These are phyloP conservation scores for Pythium monospermum DNA, from an alignment of 352 stramenopile species.

Conservation along the genomic window DNA sequence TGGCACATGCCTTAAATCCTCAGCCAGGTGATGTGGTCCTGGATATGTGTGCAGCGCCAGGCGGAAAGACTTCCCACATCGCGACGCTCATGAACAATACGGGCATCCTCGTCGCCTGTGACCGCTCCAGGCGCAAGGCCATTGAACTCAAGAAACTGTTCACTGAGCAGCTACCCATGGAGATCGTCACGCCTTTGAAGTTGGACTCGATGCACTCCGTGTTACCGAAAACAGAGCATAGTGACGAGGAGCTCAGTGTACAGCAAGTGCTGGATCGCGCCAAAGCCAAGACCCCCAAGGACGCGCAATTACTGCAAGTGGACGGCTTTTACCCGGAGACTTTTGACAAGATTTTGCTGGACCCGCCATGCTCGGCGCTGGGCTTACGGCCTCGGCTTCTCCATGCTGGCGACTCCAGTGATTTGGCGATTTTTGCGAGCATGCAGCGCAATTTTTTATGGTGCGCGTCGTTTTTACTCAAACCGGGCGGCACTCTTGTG, in stretches of 20 bases:
- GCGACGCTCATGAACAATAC: conserved; percentile 90
- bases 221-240: conserved; percentile 42
- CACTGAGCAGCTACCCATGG: conserved; percentile 42
- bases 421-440: conserved; percentile 73
- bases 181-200: conserved; percentile 51
- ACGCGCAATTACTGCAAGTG: conserved; percentile 71
- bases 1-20: conserved; percentile 86
- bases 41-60: conserved; percentile 93
- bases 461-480: conserved; percentile 86
- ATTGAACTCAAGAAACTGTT: conserved; percentile 79
- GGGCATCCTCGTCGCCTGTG: conserved; percentile 81
- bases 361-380: conserved; percentile 89
- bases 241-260: conserved; percentile 32
- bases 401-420: conserved; percentile 64
- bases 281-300: conserved; percentile 32
- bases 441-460: conserved; percentile 88
- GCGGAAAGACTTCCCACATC: conserved; percentile 92
- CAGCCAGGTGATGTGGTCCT: conserved; percentile 83
- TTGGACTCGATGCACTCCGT: conserved; percentile 90
- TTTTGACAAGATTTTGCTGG: conserved; percentile 92
- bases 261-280: conserved; percentile 55
- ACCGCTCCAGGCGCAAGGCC: conserved; percentile 89
- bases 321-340: conserved; percentile 89
- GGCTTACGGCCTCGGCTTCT: conserved; percentile 89
- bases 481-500: conserved; percentile 87